Evolutionary conservation across 768 basidiomycete genomes (phyloP).

Genomic region (Phlebiopsis gigantea): DNA sequence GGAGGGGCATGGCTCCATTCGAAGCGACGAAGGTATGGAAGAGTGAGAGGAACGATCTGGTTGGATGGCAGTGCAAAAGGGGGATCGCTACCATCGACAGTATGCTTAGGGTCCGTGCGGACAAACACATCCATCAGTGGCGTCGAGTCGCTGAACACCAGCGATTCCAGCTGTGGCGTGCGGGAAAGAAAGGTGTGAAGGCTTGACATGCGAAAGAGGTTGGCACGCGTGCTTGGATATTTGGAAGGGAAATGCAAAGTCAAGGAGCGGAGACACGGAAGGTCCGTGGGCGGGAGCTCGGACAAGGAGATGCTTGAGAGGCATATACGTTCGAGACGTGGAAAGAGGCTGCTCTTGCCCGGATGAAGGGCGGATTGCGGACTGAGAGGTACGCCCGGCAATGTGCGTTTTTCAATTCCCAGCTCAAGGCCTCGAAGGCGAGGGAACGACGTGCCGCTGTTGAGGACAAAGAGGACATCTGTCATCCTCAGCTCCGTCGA

Average conservation of each 20-base stretch:
- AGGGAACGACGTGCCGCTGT: constrained; percentile 3
- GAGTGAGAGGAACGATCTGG: not conserved
- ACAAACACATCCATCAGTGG: constrained; percentile 9
- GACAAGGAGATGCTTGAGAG: constrained; percentile 9
- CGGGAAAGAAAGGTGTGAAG: constrained; percentile 3
- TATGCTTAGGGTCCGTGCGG: not conserved
- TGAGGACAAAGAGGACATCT: constrained; percentile 6
- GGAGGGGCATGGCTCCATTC: constrained; percentile 9
- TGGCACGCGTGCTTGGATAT: not conserved
- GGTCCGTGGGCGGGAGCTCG: constrained; percentile 1
- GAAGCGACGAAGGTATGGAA: constrained; percentile 5
- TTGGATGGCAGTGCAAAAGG: not conserved
- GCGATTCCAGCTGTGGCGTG: constrained; percentile 4
- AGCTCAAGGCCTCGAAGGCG: constrained; percentile 6
- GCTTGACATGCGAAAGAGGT: constrained; percentile 4
- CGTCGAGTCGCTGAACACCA: constrained; percentile 6
- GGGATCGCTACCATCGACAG: not conserved
- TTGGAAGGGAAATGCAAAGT: constrained; percentile 6
- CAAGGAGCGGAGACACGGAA: constrained; percentile 4
- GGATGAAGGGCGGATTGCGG: not conserved
- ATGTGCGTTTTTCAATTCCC: constrained; percentile 1
- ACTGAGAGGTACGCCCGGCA: not conserved
- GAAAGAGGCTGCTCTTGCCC: constrained; percentile 3
- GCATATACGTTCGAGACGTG: constrained; percentile 3
- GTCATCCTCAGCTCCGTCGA: constrained; percentile 6